These are phyloP conservation scores for Eucalyptus curtisii DNA, from an alignment of 345 rosid species.

Conservation along the genomic window DNA sequence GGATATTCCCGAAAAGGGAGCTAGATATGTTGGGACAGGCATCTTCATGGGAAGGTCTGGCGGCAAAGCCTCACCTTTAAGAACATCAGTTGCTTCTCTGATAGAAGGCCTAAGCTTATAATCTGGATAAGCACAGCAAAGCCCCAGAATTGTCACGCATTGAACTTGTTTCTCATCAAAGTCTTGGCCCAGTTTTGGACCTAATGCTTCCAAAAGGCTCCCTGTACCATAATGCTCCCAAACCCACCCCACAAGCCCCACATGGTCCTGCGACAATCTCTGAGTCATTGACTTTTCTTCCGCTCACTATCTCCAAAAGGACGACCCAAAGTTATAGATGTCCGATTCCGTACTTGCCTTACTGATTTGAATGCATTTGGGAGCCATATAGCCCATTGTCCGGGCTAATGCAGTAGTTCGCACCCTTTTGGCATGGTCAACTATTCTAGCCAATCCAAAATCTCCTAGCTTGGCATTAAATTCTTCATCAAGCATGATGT, in stretches of 20 bases:
- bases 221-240: background rate
- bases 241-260: background rate
- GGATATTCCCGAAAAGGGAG: background rate
- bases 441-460: constrained; percentile 12
- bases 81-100: background rate
- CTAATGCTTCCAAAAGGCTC: background rate
- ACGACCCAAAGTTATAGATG: constrained; percentile 5
- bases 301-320: constrained; percentile 2
- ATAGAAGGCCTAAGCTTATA: constrained; percentile 1
- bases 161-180: constrained; percentile 1
- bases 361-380: background rate
- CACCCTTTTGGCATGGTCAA: constrained; percentile 6
- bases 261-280: background rate
- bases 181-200: background rate
- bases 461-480: constrained; percentile 16
- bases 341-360: background rate
- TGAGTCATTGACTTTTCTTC: background rate
- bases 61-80: background rate
- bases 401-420: background rate
- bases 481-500: constrained; percentile 2
- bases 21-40: background rate
- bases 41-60: background rate
- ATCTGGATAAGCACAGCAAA: constrained; percentile 2
- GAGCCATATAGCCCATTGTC: constrained; percentile 15
- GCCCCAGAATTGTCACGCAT: constrained; percentile 2